Evolutionary conservation across 208 protist genomes (phyloP).

Genomic region (Trypanosoma scelopori): DNA sequence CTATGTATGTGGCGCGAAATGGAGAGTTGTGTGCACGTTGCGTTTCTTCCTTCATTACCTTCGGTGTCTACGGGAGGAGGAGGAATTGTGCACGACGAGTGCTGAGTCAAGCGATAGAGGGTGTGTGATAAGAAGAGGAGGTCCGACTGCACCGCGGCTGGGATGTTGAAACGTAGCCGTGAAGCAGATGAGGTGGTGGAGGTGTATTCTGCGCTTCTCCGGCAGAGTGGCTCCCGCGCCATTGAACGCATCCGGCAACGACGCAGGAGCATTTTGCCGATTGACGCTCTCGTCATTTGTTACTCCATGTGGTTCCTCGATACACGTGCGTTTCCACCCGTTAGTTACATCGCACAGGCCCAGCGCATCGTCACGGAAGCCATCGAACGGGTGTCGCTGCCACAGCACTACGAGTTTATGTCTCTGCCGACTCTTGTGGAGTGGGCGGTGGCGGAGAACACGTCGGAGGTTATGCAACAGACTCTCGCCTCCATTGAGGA

Average conservation of each 20-base stretch:
- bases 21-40: too few species aligned
- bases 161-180: constrained; percentile 43
- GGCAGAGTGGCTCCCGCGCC: constrained; percentile 68
- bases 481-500: constrained; percentile 66
- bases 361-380: constrained; percentile 62
- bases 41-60: too few species aligned
- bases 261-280: constrained; percentile 46
- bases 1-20: too few species aligned
- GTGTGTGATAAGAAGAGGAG: neutral
- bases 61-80: too few species aligned
- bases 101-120: too few species aligned
- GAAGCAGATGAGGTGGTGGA: constrained; percentile 70
- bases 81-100: too few species aligned
- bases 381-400: constrained; percentile 59
- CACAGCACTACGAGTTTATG: constrained; percentile 44
- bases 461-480: constrained; percentile 60
- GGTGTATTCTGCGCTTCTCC: constrained; percentile 58
- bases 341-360: constrained; percentile 71
- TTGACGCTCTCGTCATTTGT: constrained; percentile 74
- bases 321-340: constrained; percentile 30
- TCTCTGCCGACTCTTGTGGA: constrained; percentile 70
- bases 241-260: constrained; percentile 67
- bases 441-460: constrained; percentile 69
- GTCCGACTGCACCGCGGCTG: neutral
- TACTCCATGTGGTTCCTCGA: constrained; percentile 79